phyloP scores from a whole-genome alignment of 164 flowering plant species.

The Nymphaea colorata region DNA sequence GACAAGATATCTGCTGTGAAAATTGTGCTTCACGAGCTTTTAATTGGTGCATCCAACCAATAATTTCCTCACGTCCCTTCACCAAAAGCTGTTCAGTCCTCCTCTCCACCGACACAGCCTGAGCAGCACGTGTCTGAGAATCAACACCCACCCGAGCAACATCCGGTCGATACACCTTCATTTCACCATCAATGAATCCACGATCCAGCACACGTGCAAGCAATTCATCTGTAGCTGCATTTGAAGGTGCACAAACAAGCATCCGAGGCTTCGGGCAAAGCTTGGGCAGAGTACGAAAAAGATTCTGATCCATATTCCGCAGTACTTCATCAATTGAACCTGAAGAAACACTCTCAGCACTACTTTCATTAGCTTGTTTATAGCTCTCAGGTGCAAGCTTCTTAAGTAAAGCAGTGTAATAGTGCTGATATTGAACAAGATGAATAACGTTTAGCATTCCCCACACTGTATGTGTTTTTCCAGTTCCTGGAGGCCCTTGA shows the following conservation, averaged over 20 bases:
- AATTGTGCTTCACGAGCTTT: slow-evolving; percentile 54
- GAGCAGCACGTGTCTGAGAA: slow-evolving; percentile 91
- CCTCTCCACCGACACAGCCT: slow-evolving; percentile 97
- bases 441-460: slow-evolving; percentile 99
- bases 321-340: slow-evolving; percentile 95
- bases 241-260: slow-evolving; percentile 98
- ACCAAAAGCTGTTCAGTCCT: slow-evolving; percentile 81
- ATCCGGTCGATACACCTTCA: slow-evolving; percentile 93
- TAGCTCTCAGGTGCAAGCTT: slow-evolving; percentile 92
- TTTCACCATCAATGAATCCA: slow-evolving; percentile 97
- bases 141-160: slow-evolving; percentile 98
- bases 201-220: slow-evolving; percentile 95
- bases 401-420: slow-evolving; percentile 79
- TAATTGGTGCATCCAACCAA: slow-evolving; percentile 67
- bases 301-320: slow-evolving; percentile 88
- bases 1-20: slow-evolving; percentile 47
- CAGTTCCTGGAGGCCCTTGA: slow-evolving; percentile 99
- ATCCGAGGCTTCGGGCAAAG: slow-evolving; percentile 94
- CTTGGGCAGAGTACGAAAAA: slow-evolving; percentile 82
- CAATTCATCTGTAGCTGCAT: slow-evolving; percentile 98
- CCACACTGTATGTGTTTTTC: slow-evolving; percentile 98
- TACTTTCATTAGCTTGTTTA: slow-evolving; percentile 55
- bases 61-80: slow-evolving; percentile 59
- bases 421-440: slow-evolving; percentile 93
- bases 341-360: slow-evolving; percentile 30